phyloP scores from a whole-genome alignment of 2,329 filamentous ascomycete species.

The Fusarium kyushuense region DNA sequence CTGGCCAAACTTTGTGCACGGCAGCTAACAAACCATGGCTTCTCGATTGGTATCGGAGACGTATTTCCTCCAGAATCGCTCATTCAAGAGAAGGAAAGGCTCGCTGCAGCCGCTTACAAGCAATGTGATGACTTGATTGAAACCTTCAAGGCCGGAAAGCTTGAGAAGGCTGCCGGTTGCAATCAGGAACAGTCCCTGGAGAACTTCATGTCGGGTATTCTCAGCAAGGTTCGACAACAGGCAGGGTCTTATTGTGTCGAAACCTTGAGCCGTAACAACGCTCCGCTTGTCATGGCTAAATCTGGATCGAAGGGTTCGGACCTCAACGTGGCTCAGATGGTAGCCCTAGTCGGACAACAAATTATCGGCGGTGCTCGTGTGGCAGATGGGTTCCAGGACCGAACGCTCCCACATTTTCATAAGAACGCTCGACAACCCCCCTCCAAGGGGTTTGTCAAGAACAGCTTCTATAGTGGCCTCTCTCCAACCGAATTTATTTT shows the following conservation, averaged over 20 bases:
- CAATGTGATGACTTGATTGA: slow-evolving; percentile 87
- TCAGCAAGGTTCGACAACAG: slow-evolving; percentile 90
- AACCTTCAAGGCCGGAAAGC: slow-evolving; percentile 80
- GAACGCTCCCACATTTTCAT: slow-evolving; percentile 93
- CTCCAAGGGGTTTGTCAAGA: slow-evolving; percentile 95
- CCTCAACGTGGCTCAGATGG: slow-evolving; percentile 99
- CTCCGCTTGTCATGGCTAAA: slow-evolving; percentile 95
- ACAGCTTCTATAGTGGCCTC: slow-evolving; percentile 96
- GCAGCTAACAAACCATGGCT: slow-evolving; percentile 89
- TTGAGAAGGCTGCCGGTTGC: slow-evolving; percentile 89
- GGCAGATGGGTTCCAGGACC: slow-evolving; percentile 94
- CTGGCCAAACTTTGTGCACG: slow-evolving; percentile 90
- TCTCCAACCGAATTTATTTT: slow-evolving; percentile 95
- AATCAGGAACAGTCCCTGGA: slow-evolving; percentile 93
- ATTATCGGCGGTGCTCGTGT: slow-evolving; percentile 96
- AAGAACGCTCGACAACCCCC: slow-evolving; percentile 93
- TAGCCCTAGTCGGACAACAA: slow-evolving; percentile 95
- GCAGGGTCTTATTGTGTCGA: slow-evolving; percentile 92
- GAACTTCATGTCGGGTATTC: slow-evolving; percentile 88
- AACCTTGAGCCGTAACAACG: slow-evolving; percentile 90
- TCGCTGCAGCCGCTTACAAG: slow-evolving; percentile 82
- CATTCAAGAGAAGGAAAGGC: slow-evolving; percentile 76
- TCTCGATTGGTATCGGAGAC: slow-evolving; percentile 95
- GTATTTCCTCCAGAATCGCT: slow-evolving; percentile 85
- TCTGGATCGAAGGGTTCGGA: slow-evolving; percentile 97